A percentile compares a stretch with the other conserved stretches of the same genome.
Evolutionary conservation across 768 basidiomycete genomes (phyloP).

Genomic region (Grammothele lineata): DNA sequence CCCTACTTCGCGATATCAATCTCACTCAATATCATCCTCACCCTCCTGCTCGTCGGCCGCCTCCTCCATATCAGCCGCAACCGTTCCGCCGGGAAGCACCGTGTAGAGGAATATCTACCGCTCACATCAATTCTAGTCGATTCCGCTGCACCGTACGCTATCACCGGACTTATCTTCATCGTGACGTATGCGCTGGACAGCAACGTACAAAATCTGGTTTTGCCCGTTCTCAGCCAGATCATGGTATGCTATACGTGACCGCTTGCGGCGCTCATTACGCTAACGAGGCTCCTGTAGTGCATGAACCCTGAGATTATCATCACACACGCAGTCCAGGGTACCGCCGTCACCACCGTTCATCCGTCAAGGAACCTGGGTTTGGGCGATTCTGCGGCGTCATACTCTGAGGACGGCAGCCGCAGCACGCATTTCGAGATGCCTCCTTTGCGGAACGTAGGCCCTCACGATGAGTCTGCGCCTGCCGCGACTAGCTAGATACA

Average conservation of each 20-base stretch:
- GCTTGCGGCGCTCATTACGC: no score
- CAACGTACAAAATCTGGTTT: slow-evolving; percentile 15
- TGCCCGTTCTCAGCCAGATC: slow-evolving; percentile 20
- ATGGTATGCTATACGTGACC: no score
- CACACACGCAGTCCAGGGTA: no score
- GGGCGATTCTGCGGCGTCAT: no score
- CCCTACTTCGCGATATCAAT: slow-evolving; percentile 23
- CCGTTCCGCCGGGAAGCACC: slow-evolving; percentile 8
- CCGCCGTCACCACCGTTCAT: no score
- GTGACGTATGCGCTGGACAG: slow-evolving; percentile 17
- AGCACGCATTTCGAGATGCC: no score
- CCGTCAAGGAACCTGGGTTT: no score
- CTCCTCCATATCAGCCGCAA: slow-evolving; percentile 24
- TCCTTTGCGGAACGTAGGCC: no score
- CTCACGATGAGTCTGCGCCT: no score
- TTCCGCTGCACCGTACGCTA: slow-evolving; percentile 20
- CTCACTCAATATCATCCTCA: slow-evolving; percentile 20
- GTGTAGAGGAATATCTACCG: slow-evolving; percentile 14
- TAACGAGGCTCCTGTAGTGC: no score
- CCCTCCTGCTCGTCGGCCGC: slow-evolving; percentile 17
- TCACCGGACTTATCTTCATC: slow-evolving; percentile 21
- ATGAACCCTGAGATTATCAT: slow-evolving; percentile 22
- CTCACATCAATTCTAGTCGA: slow-evolving; percentile 28
- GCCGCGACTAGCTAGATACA: no score
- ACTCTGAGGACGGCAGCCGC: no score